Conservation (phyloP, 2,329 filamentous ascomycete species). For the Magnaporthiopsis poae region DNA sequence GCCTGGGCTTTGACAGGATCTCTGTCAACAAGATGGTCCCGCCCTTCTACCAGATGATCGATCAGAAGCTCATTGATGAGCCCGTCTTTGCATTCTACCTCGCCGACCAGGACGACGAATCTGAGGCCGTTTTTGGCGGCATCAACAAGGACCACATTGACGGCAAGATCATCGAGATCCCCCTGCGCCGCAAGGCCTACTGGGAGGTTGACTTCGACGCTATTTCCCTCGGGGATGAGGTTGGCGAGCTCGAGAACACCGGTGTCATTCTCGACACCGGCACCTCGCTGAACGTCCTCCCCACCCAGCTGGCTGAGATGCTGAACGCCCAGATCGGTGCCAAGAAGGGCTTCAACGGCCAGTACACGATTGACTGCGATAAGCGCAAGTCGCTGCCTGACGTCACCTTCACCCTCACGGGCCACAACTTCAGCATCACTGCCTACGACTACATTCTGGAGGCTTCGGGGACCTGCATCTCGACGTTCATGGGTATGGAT, state of each 20-base stretch:
- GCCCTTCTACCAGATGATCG: slow-evolving; percentile 91
- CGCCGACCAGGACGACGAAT: slow-evolving; percentile 60
- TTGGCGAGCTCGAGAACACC: slow-evolving; percentile 83
- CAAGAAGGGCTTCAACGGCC: slow-evolving; percentile 94
- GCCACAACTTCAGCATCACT: slow-evolving; percentile 84
- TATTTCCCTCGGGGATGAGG: slow-evolving; percentile 77
- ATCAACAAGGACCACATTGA: slow-evolving; percentile 70
- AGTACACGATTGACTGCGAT: slow-evolving; percentile 86
- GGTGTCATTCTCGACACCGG: slow-evolving; percentile 97
- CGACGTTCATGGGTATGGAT: slow-evolving; percentile 94
- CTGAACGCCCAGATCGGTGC: slow-evolving; percentile 93
- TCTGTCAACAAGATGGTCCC: slow-evolving; percentile 93
- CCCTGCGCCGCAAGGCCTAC: slow-evolving; percentile 91
- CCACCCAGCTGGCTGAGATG: slow-evolving; percentile 82
- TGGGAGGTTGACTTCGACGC: slow-evolving; percentile 97
- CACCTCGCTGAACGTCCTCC: slow-evolving; percentile 89
- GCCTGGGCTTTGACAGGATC: slow-evolving; percentile 88
- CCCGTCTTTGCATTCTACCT: slow-evolving; percentile 96
- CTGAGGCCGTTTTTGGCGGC: slow-evolving; percentile 83
- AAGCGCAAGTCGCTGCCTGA: slow-evolving; percentile 79
- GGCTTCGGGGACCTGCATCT: slow-evolving; percentile 90
- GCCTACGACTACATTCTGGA: slow-evolving; percentile 93
- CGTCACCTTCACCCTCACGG: slow-evolving; percentile 79
- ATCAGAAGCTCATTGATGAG: slow-evolving; percentile 82
- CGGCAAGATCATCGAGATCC: slow-evolving; percentile 90